Conservation (phyloP, 2,329 filamentous ascomycete species). For the Aureobasidium sp. region DNA sequence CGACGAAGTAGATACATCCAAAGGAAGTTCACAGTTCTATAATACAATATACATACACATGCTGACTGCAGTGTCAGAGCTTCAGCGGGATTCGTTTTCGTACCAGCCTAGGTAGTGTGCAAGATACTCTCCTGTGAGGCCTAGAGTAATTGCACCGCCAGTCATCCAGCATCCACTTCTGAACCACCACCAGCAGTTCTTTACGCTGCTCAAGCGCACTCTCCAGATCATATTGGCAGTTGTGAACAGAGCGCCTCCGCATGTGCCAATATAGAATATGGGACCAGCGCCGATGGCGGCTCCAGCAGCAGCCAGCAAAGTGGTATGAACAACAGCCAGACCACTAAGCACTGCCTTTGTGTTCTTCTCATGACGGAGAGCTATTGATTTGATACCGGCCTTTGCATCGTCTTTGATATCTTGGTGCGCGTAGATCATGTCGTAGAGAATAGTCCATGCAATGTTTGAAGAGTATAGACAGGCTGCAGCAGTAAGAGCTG, state of each 20-base stretch:
- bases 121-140: conserved; percentile 49
- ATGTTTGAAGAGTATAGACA: conserved; percentile 71
- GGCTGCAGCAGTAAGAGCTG: conserved; percentile 59
- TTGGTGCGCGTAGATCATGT: conserved; percentile 93
- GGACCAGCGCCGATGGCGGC: conserved; percentile 53
- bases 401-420: conserved; percentile 80
- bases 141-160: conserved; percentile 51
- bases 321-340: conserved; percentile 62
- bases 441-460: conserved; percentile 81
- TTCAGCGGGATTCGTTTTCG: not conserved
- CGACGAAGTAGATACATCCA: not conserved
- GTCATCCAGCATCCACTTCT: conserved; percentile 56
- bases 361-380: conserved; percentile 67
- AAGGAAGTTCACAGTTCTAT: not conserved
- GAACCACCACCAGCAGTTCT: conserved; percentile 60
- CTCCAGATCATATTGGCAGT: conserved; percentile 54
- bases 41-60: conserved; percentile 4
- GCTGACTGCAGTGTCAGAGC: not conserved
- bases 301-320: conserved; percentile 63
- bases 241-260: conserved; percentile 49
- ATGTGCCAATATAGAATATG: conserved; percentile 51
- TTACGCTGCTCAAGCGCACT: conserved; percentile 50
- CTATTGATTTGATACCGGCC: conserved; percentile 84
- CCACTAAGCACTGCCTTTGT: conserved; percentile 70
- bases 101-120: conserved; percentile 14